phyloP scores from a whole-genome alignment of 2,329 filamentous ascomycete genomes.

The Aspergillus sergii region DNA sequence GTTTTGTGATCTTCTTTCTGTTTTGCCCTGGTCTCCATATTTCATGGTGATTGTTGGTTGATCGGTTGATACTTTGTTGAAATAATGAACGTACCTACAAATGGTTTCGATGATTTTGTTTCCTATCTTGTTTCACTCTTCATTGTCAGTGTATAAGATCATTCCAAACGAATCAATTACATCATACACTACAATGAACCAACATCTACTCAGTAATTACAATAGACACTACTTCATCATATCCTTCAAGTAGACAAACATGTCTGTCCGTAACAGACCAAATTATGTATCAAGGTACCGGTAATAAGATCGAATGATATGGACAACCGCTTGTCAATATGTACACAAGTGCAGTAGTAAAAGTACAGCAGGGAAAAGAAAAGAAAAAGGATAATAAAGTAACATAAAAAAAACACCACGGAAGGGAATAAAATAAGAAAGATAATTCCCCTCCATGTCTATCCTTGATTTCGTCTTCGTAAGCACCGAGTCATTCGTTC shows the following conservation, averaged over 20 bases:
- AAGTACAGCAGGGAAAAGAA: background rate
- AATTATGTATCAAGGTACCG: background rate
- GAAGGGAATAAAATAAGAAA: background rate
- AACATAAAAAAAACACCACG: background rate
- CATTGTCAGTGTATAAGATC: background rate
- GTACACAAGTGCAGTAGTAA: background rate
- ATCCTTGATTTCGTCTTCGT: conserved; percentile 10
- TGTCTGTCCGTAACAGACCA: background rate
- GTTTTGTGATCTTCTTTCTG: conserved; percentile 9
- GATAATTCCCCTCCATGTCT: background rate
- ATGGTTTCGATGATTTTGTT: background rate
- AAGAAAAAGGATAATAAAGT: background rate
- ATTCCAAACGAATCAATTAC: background rate
- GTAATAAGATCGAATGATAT: background rate
- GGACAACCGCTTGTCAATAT: background rate
- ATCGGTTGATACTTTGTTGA: background rate
- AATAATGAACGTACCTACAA: conserved; percentile 6
- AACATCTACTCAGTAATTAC: background rate
- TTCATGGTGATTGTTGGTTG: background rate
- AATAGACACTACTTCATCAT: background rate
- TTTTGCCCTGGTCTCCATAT: background rate
- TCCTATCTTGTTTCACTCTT: background rate
- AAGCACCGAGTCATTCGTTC: conserved; percentile 12
- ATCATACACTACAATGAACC: background rate
- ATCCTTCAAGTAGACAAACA: background rate